Percentiles rank a stretch among this genome's conserved stretches.
phyloP scores from a whole-genome alignment of 441 rosid genomes.

The Populus tomentosa region DNA sequence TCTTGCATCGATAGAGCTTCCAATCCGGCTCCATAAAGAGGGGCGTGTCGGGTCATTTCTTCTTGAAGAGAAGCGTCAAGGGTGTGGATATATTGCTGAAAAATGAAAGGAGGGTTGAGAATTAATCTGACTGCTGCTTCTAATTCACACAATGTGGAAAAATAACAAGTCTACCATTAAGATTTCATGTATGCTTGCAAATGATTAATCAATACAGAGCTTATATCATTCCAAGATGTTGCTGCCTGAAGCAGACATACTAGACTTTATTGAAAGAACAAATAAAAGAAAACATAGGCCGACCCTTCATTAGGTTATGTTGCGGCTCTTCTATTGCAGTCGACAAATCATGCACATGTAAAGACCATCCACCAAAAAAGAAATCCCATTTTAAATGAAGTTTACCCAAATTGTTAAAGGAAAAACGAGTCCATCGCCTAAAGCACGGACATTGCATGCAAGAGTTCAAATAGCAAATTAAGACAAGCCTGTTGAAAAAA shows the following conservation, averaged over 20 bases:
- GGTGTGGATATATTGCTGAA: conserved; percentile 89
- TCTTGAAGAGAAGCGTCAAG: conserved; percentile 79
- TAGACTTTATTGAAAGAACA: not conserved
- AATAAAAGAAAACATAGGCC: not conserved
- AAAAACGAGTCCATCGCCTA: not conserved
- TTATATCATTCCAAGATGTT: not conserved
- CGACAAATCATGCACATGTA: not conserved
- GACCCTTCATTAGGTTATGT: not conserved
- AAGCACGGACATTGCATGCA: not conserved
- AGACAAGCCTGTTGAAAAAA: not conserved
- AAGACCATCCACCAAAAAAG: too few species aligned
- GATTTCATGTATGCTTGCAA: not conserved
- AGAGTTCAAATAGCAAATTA: not conserved
- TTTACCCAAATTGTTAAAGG: not conserved
- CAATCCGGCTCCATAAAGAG: conserved; percentile 91
- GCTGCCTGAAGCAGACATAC: not conserved
- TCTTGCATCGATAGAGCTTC: conserved; percentile 89
- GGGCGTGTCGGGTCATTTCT: conserved; percentile 95
- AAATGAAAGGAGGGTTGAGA: not conserved
- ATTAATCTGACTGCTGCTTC: not conserved
- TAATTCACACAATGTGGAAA: not conserved
- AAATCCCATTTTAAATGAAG: not conserved
- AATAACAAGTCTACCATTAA: not conserved
- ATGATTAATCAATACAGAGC: not conserved
- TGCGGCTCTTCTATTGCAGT: not conserved